These are phyloP conservation scores for Uncinocarpus reesii DNA, from an alignment of 2,329 filamentous ascomycete species.

Conservation along the genomic window DNA sequence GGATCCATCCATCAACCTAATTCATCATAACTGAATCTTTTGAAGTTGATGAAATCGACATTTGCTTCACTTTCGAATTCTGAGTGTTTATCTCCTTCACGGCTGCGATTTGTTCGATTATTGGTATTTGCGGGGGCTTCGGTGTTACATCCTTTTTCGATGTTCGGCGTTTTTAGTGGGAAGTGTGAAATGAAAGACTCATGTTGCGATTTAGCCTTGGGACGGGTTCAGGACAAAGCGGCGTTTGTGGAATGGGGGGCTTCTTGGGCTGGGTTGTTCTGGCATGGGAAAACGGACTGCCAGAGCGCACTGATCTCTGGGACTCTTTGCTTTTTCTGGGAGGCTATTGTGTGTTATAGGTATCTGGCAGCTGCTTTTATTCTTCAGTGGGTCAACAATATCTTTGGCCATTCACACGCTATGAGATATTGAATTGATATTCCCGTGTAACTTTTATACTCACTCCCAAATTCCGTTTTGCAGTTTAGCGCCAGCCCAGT, in stretches of 20 bases:
- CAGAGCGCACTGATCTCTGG: constrained; percentile 2
- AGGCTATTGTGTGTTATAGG: constrained; percentile 7
- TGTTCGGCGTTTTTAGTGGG: constrained; percentile 7
- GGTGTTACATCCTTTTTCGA: constrained; percentile 1
- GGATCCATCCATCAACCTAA: constrained; percentile 6
- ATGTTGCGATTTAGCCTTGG: constrained; percentile 10
- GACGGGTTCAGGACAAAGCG: constrained; percentile 4
- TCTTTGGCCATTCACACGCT: neutral
- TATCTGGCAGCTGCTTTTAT: constrained; percentile 1
- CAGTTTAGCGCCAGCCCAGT: neutral
- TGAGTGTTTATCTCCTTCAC: neutral
- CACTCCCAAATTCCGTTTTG: neutral
- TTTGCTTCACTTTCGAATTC: neutral
- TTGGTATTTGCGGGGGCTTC: constrained; percentile 4
- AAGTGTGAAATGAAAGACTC: constrained; percentile 7
- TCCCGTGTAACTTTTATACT: constrained; percentile 7
- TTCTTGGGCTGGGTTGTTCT: constrained; percentile 1
- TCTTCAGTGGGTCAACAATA: neutral
- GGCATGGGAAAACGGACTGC: constrained; percentile 12
- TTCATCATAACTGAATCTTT: neutral
- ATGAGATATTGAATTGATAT: constrained; percentile 8
- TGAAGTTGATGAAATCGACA: neutral
- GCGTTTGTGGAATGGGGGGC: constrained; percentile 4
- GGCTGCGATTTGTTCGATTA: constrained; percentile 3
- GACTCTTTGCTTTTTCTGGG: constrained; percentile 6